Conservation (phyloP, 108 stramenopile species). For the Cyclotella choctawhatcheeana region DNA sequence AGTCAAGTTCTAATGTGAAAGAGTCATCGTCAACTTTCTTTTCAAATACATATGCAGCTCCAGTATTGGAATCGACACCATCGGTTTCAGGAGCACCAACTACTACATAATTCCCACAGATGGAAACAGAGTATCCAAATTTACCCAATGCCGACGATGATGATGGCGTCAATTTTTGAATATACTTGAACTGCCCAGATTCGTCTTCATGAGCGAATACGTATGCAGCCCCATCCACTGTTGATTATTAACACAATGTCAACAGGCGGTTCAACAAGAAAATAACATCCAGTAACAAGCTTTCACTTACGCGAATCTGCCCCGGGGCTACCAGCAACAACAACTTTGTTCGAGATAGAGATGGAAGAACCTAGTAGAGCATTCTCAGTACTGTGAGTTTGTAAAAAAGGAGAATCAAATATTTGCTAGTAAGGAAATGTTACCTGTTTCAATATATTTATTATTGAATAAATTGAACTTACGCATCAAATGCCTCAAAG, state of each 20-base stretch:
- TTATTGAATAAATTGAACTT: neutral
- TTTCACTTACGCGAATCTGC: constrained; percentile 7
- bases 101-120: constrained; percentile 19
- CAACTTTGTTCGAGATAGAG: neutral
- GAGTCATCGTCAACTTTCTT: neutral
- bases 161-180: constrained; percentile 12
- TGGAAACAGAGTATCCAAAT: constrained; percentile 14
- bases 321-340: constrained; percentile 15
- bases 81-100: constrained; percentile 20
- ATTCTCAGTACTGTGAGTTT: neutral
- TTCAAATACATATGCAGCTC: constrained; percentile 16
- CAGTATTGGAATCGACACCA: constrained; percentile 7
- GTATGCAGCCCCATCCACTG: constrained; percentile 16
- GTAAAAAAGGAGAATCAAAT: neutral
- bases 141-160: neutral
- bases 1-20: neutral
- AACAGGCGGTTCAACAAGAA: too few relatives aligned
- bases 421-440: neutral
- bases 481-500: constrained; percentile 13
- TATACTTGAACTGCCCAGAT: neutral
- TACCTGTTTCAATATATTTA: too few relatives aligned
- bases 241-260: neutral
- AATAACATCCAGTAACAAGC: too few relatives aligned
- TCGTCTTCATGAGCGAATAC: constrained; percentile 1
- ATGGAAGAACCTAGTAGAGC: neutral